phyloP scores from a whole-genome alignment of 352 stramenopile species.

The Phytophthora hybrid region DNA sequence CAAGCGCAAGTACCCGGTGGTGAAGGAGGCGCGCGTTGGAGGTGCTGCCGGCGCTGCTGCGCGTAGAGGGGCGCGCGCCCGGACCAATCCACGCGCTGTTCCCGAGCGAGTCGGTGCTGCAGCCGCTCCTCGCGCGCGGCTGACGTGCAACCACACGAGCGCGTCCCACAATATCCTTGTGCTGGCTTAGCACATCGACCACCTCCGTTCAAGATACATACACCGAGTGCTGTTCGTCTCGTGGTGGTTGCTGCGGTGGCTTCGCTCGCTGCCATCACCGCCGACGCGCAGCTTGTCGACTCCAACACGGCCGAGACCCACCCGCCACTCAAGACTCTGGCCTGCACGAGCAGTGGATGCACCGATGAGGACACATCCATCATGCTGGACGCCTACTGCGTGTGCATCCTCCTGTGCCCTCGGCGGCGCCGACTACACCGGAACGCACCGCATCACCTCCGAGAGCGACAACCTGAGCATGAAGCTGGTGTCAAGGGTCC shows the following conservation, averaged over 20 bases:
- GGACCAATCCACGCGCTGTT: constrained; percentile 92
- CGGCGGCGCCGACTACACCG: constrained; percentile 61
- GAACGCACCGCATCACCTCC: constrained; percentile 57
- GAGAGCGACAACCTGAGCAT: constrained; percentile 42
- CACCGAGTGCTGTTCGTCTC: constrained; percentile 32
- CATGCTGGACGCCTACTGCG: constrained; percentile 67
- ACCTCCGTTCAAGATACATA: constrained; percentile 31
- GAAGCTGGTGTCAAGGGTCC: constrained; percentile 52
- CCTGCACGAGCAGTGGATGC: constrained; percentile 40
- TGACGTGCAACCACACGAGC: constrained; percentile 98
- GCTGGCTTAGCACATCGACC: constrained; percentile 72
- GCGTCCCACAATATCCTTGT: constrained; percentile 94
- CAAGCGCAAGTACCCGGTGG: constrained; percentile 93
- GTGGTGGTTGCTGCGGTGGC: constrained; percentile 22
- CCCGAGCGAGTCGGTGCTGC: constrained; percentile 95
- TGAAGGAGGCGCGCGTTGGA: constrained; percentile 97
- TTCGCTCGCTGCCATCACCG: constrained; percentile 10
- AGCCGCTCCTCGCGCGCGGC: constrained; percentile 96
- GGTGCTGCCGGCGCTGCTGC: constrained; percentile 93
- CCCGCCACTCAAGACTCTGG: constrained; percentile 45
- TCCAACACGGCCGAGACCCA: constrained; percentile 50
- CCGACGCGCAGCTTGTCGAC: constrained; percentile 49
- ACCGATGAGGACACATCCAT: constrained; percentile 51
- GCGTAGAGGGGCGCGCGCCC: too few species aligned
- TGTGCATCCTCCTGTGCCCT: constrained; percentile 57